Conservation (phyloP, 768 basidiomycete species). For the Termitomyces sp. region DNA sequence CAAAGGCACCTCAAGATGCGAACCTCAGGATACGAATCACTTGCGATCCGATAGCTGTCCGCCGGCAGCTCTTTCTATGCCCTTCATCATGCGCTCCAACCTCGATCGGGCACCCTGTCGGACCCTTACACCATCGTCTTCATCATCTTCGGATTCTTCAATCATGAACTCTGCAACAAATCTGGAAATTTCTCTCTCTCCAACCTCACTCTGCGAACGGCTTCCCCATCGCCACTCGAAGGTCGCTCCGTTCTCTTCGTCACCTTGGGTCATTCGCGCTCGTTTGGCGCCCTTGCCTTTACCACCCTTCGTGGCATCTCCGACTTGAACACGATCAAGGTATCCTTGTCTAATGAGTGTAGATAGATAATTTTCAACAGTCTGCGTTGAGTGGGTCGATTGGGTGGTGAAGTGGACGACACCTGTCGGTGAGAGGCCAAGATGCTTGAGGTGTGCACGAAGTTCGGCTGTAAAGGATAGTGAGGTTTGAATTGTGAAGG, state of each 20-base stretch:
- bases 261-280: constrained; percentile 42
- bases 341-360: constrained; percentile 67
- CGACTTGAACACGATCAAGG: constrained; percentile 61
- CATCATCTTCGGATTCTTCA: constrained; percentile 29
- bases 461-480: constrained; percentile 54
- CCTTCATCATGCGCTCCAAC: constrained; percentile 39
- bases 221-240: constrained; percentile 88
- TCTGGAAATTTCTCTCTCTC: constrained; percentile 65
- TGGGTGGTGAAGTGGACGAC: constrained; percentile 47
- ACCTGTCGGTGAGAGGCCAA: constrained; percentile 49
- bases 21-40: constrained; percentile 4
- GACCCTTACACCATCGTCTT: constrained; percentile 29
- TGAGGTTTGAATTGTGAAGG: neutral
- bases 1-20: neutral
- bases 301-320: constrained; percentile 35
- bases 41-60: constrained; percentile 42
- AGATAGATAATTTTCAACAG: constrained; percentile 63
- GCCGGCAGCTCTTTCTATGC: constrained; percentile 62
- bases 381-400: constrained; percentile 43
- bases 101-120: neutral
- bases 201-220: constrained; percentile 76
- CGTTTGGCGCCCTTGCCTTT: constrained; percentile 42
- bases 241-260: constrained; percentile 32
- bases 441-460: constrained; percentile 59
- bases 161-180: constrained; percentile 85